Percentiles rank a stretch among this genome's conserved stretches.
phyloP scores from a whole-genome alignment of 495 filamentous ascomycete genomes.

The Xylaria curta region DNA sequence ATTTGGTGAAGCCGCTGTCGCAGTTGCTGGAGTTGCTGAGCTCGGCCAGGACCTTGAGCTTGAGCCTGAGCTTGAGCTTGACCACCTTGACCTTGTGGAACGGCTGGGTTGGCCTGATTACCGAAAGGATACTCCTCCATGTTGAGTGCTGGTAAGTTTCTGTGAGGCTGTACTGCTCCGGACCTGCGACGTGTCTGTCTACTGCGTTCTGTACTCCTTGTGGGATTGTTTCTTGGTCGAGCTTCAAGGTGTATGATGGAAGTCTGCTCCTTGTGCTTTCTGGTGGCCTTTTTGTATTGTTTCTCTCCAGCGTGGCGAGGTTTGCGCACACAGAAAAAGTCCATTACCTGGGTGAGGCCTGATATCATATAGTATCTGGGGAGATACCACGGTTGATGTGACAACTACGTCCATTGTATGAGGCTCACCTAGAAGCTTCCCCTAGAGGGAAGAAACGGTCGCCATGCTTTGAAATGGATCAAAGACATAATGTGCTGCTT shows the following conservation, averaged over 20 bases:
- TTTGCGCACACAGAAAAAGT: conserved; percentile 21
- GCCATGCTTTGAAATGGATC: not conserved
- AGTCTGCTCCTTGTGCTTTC: not conserved
- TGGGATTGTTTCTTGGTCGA: not conserved
- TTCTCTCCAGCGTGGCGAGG: conserved; percentile 5
- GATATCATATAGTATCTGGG: not conserved
- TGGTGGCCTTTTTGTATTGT: not conserved
- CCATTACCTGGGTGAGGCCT: not conserved
- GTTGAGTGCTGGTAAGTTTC: not conserved
- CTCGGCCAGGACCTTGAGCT: no score
- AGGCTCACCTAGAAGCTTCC: not conserved
- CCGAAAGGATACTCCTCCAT: not conserved
- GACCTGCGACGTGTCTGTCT: not conserved
- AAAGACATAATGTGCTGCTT: conserved; percentile 12
- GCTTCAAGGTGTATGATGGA: not conserved
- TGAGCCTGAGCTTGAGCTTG: not conserved
- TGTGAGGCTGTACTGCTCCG: not conserved
- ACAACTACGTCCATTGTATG: conserved; percentile 8
- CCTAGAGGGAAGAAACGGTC: not conserved
- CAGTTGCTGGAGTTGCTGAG: not conserved
- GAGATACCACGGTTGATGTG: not conserved
- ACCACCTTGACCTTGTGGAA: no score
- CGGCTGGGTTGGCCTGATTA: no score
- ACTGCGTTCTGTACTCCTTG: not conserved
- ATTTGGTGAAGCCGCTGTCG: conserved; percentile 9